These are phyloP conservation scores for Venturia asperata DNA, from an alignment of 2,329 filamentous ascomycete genomes.

Conservation along the genomic window DNA sequence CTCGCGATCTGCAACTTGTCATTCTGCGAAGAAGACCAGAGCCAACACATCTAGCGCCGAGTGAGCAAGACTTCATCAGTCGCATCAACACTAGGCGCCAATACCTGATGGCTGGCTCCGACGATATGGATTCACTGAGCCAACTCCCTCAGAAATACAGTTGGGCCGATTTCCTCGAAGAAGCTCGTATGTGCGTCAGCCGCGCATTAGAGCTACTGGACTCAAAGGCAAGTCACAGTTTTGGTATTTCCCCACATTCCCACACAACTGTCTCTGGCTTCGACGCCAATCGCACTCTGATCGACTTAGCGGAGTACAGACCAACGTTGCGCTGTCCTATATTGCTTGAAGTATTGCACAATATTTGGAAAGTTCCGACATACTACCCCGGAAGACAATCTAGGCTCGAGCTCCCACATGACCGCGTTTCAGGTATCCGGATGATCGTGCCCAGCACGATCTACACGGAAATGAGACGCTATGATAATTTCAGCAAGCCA, in stretches of 20 bases:
- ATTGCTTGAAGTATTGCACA: slow-evolving; percentile 5
- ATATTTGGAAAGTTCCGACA: slow-evolving; percentile 12
- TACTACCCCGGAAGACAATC: neutral
- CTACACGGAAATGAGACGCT: neutral
- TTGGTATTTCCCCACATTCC: neutral
- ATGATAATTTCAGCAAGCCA: neutral
- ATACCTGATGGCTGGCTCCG: slow-evolving; percentile 50
- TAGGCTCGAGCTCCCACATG: slow-evolving; percentile 3
- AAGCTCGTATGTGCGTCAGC: slow-evolving; percentile 48
- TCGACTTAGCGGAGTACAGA: slow-evolving; percentile 18
- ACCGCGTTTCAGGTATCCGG: neutral
- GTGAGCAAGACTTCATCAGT: slow-evolving; percentile 54
- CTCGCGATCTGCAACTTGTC: slow-evolving; percentile 47
- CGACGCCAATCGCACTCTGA: slow-evolving; percentile 24
- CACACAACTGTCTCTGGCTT: neutral
- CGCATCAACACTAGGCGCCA: slow-evolving; percentile 48
- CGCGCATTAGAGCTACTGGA: slow-evolving; percentile 46
- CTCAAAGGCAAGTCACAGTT: slow-evolving; percentile 14
- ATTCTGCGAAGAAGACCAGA: slow-evolving; percentile 50
- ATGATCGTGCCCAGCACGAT: neutral
- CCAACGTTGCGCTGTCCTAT: slow-evolving; percentile 7
- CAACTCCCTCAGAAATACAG: slow-evolving; percentile 52
- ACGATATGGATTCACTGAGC: slow-evolving; percentile 38
- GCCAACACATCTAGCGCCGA: slow-evolving; percentile 46
- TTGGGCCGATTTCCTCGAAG: slow-evolving; percentile 57